Evolutionary conservation across 352 stramenopile genomes (phyloP).

Genomic region (Pythium guiyangense): DNA sequence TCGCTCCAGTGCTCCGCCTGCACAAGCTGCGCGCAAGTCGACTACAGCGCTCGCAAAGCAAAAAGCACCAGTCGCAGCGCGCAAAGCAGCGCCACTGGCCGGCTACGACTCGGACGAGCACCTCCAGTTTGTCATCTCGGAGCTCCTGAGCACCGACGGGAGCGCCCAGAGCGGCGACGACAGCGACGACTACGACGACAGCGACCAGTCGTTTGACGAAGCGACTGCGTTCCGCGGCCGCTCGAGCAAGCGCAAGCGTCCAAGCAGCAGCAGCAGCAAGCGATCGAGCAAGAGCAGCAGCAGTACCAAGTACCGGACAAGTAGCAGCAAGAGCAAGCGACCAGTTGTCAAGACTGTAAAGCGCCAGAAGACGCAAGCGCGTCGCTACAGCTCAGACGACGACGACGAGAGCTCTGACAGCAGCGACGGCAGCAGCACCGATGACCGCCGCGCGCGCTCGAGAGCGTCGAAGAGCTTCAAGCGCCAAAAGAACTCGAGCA

Average conservation of each 20-base stretch:
- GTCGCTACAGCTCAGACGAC: constrained; percentile 5
- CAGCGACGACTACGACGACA: constrained; percentile 8
- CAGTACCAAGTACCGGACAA: neutral
- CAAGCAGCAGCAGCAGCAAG: neutral
- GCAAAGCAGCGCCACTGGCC: constrained; percentile 3
- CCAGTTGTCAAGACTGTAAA: neutral
- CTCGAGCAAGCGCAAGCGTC: constrained; percentile 12
- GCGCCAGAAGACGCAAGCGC: neutral
- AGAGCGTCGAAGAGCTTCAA: neutral
- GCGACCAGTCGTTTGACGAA: constrained; percentile 4
- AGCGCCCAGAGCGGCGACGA: neutral
- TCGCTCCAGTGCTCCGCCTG: neutral
- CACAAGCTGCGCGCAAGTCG: constrained; percentile 9
- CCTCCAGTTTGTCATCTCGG: constrained; percentile 11
- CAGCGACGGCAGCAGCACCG: too few relatives aligned
- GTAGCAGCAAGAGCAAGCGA: neutral
- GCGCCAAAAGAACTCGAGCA: neutral
- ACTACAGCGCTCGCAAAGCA: neutral
- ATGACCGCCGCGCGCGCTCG: neutral
- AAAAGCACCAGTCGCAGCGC: constrained; percentile 7
- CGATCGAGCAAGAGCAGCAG: neutral
- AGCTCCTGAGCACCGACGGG: constrained; percentile 11
- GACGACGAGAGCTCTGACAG: constrained; percentile 1
- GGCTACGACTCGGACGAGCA: constrained; percentile 14
- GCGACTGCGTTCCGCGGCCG: constrained; percentile 1